Conservation (phyloP, 371 early-diverging fungal genomes). For the Mucor ambiguus region DNA sequence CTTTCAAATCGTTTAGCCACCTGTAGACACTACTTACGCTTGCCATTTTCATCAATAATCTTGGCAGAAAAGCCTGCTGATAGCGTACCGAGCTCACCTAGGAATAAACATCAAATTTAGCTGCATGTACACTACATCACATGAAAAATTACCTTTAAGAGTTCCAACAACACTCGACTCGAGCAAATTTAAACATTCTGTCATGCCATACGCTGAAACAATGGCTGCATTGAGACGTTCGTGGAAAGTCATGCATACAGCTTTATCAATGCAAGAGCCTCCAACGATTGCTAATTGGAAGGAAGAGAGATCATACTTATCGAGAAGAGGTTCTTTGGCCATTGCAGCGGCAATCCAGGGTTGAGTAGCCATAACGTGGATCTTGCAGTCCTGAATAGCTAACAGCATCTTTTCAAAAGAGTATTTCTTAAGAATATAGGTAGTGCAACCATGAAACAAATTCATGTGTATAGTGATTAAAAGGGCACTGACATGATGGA, state of each 20-base stretch:
- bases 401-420: conserved; percentile 59
- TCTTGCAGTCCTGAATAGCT: conserved; percentile 57
- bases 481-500: conserved; percentile 16
- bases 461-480: conserved; percentile 4
- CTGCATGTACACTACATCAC: not conserved
- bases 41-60: conserved; percentile 65
- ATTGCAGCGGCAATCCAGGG: conserved; percentile 76
- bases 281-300: conserved; percentile 63
- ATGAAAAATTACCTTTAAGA: conserved; percentile 32
- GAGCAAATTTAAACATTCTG: conserved; percentile 20
- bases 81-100: not conserved
- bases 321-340: conserved; percentile 64
- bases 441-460: conserved; percentile 34
- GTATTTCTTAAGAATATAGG: conserved; percentile 67
- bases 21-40: conserved; percentile 29
- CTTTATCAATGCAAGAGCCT: conserved; percentile 59
- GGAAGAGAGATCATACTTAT: conserved; percentile 66
- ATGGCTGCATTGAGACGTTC: conserved; percentile 33
- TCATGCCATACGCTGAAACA: conserved; percentile 37
- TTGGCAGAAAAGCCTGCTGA: conserved; percentile 73
- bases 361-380: conserved; percentile 65
- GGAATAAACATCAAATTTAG: not conserved
- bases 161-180: conserved; percentile 15
- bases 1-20: not conserved
- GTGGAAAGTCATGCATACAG: conserved; percentile 17